phyloP scores from a whole-genome alignment of 768 basidiomycete species.

The Leccinum arenicola region DNA sequence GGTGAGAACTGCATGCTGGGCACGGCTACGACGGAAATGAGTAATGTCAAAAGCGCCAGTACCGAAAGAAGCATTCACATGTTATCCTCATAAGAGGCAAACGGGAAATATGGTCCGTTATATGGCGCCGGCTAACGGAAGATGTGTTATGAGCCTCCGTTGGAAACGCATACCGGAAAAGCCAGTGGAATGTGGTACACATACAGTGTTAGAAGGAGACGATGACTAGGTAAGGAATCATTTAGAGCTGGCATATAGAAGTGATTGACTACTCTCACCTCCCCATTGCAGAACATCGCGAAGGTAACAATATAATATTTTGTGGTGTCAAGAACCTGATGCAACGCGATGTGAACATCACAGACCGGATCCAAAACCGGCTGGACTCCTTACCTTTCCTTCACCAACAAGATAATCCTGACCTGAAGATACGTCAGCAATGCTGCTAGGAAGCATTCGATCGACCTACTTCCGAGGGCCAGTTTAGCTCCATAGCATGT shows the following conservation, averaged over 20 bases:
- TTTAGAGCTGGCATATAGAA: background rate
- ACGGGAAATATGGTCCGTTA: constrained; percentile 59
- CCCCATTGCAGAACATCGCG: constrained; percentile 57
- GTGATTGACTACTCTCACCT: constrained; percentile 33
- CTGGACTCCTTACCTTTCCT: constrained; percentile 38
- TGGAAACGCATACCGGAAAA: background rate
- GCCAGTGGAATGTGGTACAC: background rate
- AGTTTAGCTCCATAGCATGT: constrained; percentile 57
- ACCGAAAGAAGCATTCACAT: constrained; percentile 34
- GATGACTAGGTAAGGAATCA: constrained; percentile 42
- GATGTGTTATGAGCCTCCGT: background rate
- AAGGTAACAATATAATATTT: constrained; percentile 57
- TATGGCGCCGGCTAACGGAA: constrained; percentile 46
- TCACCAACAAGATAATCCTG: constrained; percentile 51
- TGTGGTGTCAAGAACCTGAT: constrained; percentile 45
- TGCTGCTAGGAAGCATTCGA: background rate
- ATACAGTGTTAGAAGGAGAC: constrained; percentile 54
- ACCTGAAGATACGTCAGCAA: constrained; percentile 29
- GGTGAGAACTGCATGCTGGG: constrained; percentile 52
- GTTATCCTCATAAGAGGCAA: constrained; percentile 55
- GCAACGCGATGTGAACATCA: background rate
- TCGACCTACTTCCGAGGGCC: constrained; percentile 39
- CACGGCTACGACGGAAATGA: constrained; percentile 37
- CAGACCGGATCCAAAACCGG: background rate
- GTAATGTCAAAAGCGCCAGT: background rate